Evolutionary conservation across 2,329 filamentous ascomycete genomes (phyloP), one percentile per base, ranked within the genome.

Genomic region (Colletotrichum chrysophilum): DNA sequence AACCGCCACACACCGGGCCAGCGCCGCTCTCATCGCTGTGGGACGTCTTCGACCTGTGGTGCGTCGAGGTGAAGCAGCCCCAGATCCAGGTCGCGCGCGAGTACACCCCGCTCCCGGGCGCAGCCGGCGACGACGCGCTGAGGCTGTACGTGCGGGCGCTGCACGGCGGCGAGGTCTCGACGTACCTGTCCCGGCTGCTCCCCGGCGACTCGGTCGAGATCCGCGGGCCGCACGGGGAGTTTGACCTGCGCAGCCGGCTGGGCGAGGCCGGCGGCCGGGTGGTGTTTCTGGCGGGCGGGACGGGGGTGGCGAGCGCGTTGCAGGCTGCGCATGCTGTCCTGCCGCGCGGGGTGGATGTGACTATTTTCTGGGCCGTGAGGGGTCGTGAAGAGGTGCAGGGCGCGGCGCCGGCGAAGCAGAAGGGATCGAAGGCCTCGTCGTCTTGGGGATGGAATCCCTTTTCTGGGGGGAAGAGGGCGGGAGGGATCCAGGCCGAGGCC

Each of bases 41-140:
- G 85, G 79, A 78, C 13, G 26, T 78, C 76, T 78, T 91, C 71
- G 94, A 94, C 6, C 89, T 97, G 56, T 98, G 95, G 94, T 96
- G 94, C 77, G 93, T 98, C 38, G 94, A 98, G 86, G 92, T 98
- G 81, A 98, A 98, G 86, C 97, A 98, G 86, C 97, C 97, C 3
- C 93, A 98, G 83, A 86, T 98, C 73, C 96, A 98, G 85, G 98
- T 99, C 79, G 95, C 95, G 58, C 88, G 97, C 77, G 93, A 95
- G 74, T 99, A 99, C 85, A 98, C 97, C 5, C 96, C 96, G 1
- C 87, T 99, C 1, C 96, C 95, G 0, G 76, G 1, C 78, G 67
- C 6, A 79, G 81, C 16, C 18, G 80, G 83, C 4, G 85, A 88
- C 38, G 85, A 88, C 55, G 82, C 86, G 3, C 80, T 98, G 70